phyloP scores from a whole-genome alignment of 768 basidiomycete genomes.

The Chalciporus pseudorubinellus region DNA sequence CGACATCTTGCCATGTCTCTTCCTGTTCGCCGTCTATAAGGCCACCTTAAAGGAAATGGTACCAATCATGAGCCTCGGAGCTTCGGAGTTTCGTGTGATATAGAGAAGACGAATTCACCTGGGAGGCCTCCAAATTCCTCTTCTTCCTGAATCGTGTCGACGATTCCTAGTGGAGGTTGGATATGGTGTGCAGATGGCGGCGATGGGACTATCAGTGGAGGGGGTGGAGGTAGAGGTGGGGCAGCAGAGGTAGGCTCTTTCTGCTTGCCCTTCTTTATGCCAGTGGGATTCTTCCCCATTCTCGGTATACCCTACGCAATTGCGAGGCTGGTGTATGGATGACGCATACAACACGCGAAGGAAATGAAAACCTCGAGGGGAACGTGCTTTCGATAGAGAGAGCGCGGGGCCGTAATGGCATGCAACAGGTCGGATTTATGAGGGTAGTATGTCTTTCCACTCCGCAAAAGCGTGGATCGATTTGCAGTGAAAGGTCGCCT shows the following conservation, averaged over 20 bases:
- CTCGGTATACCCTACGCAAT: constrained; percentile 13
- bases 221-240: background rate
- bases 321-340: constrained; percentile 20
- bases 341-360: constrained; percentile 28
- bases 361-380: constrained; percentile 32
- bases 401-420: constrained; percentile 8
- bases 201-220: constrained; percentile 12
- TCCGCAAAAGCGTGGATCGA: background rate
- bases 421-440: constrained; percentile 11
- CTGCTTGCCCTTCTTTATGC: constrained; percentile 35
- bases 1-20: constrained; percentile 28
- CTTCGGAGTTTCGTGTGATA: background rate
- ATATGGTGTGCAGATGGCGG: constrained; percentile 29
- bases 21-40: constrained; percentile 18
- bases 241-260: constrained; percentile 17
- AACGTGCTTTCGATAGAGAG: constrained; percentile 10
- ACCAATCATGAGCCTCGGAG: constrained; percentile 8
- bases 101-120: constrained; percentile 17
- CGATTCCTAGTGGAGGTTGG: constrained; percentile 11
- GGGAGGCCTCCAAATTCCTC: constrained; percentile 18
- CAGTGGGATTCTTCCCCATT: constrained; percentile 29
- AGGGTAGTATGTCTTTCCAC: constrained; percentile 7
- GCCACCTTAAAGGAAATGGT: constrained; percentile 16
- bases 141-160: constrained; percentile 29
- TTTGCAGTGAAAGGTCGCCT: background rate